Conservation (phyloP, 2,329 filamentous ascomycete genomes). For the Elsinoe perseae region DNA sequence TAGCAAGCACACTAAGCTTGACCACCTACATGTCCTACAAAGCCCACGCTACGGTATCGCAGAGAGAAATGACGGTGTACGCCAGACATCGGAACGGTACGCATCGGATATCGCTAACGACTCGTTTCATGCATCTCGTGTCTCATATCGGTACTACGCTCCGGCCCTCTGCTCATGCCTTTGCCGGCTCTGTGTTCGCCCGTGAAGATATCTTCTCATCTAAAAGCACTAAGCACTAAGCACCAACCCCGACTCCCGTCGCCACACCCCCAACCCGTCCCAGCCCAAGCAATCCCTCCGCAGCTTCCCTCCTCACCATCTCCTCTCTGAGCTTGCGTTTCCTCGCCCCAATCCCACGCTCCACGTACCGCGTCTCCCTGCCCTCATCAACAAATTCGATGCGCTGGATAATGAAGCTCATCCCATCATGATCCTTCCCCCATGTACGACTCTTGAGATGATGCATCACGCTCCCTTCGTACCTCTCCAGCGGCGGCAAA, state of each 20-base stretch:
- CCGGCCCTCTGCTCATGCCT: too few relatives aligned
- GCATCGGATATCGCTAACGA: too few relatives aligned
- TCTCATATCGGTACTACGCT: too few relatives aligned
- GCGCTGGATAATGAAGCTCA: constrained; percentile 77
- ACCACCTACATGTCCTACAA: too few relatives aligned
- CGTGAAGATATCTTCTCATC: too few relatives aligned
- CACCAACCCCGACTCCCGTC: constrained; percentile 13
- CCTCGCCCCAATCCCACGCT: constrained; percentile 40
- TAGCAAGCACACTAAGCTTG: too few relatives aligned
- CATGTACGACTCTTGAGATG: constrained; percentile 78
- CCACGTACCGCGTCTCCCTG: constrained; percentile 40
- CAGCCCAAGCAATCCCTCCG: constrained; percentile 21
- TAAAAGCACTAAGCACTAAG: background rate
- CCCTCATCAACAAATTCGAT: constrained; percentile 82
- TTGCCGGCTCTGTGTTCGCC: too few relatives aligned
- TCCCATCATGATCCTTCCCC: constrained; percentile 68
- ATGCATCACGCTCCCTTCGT: constrained; percentile 65
- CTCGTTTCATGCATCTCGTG: too few relatives aligned
- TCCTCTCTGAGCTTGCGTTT: constrained; percentile 42
- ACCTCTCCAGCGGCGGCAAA: constrained; percentile 69
- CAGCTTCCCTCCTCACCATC: constrained; percentile 29
- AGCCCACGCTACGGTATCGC: too few relatives aligned
- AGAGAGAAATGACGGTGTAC: too few relatives aligned
- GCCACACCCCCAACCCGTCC: too few relatives aligned
- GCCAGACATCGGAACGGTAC: too few relatives aligned